A percentile compares a stretch with the other conserved stretches of the same genome.
These are phyloP conservation scores for Paramecium sonneborni DNA, from an alignment of 73 alveolate species.

Conservation along the genomic window DNA sequence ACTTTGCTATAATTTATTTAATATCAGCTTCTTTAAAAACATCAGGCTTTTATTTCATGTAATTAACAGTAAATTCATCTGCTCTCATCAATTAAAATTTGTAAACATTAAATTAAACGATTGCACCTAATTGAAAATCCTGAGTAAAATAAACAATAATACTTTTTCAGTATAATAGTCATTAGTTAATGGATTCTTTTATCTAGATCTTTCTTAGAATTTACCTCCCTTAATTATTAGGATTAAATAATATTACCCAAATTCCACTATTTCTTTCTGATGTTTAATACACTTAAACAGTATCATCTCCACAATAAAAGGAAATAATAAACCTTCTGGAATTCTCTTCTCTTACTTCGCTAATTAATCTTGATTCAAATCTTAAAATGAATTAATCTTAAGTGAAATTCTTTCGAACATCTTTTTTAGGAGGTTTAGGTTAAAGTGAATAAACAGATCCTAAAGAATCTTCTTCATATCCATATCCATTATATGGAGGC, in stretches of 20 bases:
- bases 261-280: conserved; percentile 30
- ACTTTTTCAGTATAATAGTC: conserved; percentile 19
- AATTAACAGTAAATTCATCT: conserved; percentile 11
- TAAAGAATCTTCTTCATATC: conserved; percentile 93
- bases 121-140: conserved; percentile 25
- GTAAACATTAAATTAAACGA: conserved; percentile 10
- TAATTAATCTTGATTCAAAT: conserved; percentile 88
- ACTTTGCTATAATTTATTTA: neutral
- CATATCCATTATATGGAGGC: conserved; percentile 96
- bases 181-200: conserved; percentile 31
- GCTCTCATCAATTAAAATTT: conserved; percentile 41
- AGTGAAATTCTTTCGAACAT: conserved; percentile 87
- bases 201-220: conserved; percentile 7
- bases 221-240: neutral
- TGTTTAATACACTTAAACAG: conserved; percentile 89
- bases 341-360: conserved; percentile 92
- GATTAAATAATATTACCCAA: neutral
- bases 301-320: conserved; percentile 95
- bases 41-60: conserved; percentile 12
- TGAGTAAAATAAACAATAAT: neutral
- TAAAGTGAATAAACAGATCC: conserved; percentile 84
- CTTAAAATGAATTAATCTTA: conserved; percentile 92
- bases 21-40: conserved; percentile 48
- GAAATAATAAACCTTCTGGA: conserved; percentile 89
- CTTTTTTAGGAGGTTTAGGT: conserved; percentile 90